These are phyloP conservation scores for Mycena pura DNA, from an alignment of 768 basidiomycete species.

Conservation along the genomic window DNA sequence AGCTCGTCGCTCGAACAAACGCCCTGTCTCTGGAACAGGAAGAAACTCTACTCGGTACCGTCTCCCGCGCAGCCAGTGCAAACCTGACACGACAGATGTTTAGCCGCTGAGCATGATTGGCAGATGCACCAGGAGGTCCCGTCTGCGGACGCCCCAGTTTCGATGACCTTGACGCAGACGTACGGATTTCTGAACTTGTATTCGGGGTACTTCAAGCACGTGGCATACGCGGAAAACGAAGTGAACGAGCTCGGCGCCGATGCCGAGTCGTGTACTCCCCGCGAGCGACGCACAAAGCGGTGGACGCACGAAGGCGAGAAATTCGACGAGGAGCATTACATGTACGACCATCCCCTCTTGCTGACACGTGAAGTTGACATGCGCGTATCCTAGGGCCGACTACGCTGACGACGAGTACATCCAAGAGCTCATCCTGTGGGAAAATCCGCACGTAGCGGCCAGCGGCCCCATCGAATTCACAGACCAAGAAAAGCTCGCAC, in stretches of 20 bases:
- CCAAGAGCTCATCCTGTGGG: slow-evolving; percentile 71
- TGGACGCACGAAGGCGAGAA: slow-evolving; percentile 72
- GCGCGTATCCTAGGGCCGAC: slow-evolving; percentile 66
- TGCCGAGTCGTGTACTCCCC: slow-evolving; percentile 60
- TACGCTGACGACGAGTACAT: slow-evolving; percentile 81
- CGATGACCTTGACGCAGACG: slow-evolving; percentile 49
- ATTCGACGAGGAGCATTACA: slow-evolving; percentile 86
- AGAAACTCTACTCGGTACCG: slow-evolving; percentile 64
- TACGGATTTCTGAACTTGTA: slow-evolving; percentile 84
- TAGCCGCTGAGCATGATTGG: slow-evolving; percentile 85
- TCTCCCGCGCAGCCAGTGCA: not conserved
- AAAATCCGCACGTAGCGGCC: slow-evolving; percentile 55
- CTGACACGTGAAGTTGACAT: not conserved
- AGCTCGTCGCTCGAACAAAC: slow-evolving; percentile 51
- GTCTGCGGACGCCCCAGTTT: slow-evolving; percentile 44
- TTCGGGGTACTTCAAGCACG: slow-evolving; percentile 77
- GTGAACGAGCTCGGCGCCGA: slow-evolving; percentile 78
- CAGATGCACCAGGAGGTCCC: slow-evolving; percentile 70
- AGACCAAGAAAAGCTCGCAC: slow-evolving; percentile 72
- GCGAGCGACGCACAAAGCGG: slow-evolving; percentile 61
- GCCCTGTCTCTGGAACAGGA: slow-evolving; percentile 61
- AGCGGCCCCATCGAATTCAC: slow-evolving; percentile 58
- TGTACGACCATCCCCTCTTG: slow-evolving; percentile 52
- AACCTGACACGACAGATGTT: slow-evolving; percentile 8
- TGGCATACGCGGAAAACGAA: slow-evolving; percentile 79